Percentiles rank a stretch among this genome's conserved stretches.
Evolutionary conservation across 2,329 filamentous ascomycete genomes (phyloP).

Genomic region (Amauroascus niger): DNA sequence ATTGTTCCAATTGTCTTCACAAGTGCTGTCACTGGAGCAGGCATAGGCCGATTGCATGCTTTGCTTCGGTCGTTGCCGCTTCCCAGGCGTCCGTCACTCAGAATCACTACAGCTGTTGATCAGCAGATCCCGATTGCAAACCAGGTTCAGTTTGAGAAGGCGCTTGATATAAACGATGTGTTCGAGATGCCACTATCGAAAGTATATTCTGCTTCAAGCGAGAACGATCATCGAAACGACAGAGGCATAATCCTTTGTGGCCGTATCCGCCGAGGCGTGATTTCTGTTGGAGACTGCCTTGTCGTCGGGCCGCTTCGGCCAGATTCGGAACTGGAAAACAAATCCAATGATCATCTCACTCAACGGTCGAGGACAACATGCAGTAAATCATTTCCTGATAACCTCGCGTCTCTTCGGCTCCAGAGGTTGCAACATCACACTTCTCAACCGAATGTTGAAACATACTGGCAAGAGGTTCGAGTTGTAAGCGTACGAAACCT

Average conservation of each 20-base stretch:
- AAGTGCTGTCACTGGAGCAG: slow-evolving; percentile 74
- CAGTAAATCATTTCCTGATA: slow-evolving; percentile 28
- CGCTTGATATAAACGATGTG: slow-evolving; percentile 88
- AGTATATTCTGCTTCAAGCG: slow-evolving; percentile 36
- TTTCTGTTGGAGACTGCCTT: slow-evolving; percentile 69
- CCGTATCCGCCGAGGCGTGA: slow-evolving; percentile 64
- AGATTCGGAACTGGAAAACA: slow-evolving; percentile 36
- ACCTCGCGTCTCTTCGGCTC: slow-evolving; percentile 28
- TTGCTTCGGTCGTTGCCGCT: slow-evolving; percentile 68
- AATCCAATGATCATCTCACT: slow-evolving; percentile 14
- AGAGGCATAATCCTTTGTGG: slow-evolving; percentile 71
- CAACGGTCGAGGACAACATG: slow-evolving; percentile 20
- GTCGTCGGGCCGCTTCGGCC: slow-evolving; percentile 63
- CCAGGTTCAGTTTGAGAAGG: slow-evolving; percentile 43
- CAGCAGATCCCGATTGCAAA: neutral
- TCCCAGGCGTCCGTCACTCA: slow-evolving; percentile 38
- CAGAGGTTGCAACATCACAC: slow-evolving; percentile 20
- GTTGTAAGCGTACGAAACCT: slow-evolving; percentile 84
- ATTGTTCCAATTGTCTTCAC: slow-evolving; percentile 79
- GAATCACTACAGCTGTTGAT: neutral
- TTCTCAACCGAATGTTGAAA: slow-evolving; percentile 42
- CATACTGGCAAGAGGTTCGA: slow-evolving; percentile 71
- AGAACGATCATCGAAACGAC: slow-evolving; percentile 37
- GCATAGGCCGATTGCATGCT: slow-evolving; percentile 72
- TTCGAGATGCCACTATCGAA: slow-evolving; percentile 64